These are phyloP conservation scores for Fusarium bulbicola DNA, from an alignment of 2,329 filamentous ascomycete species.

Conservation along the genomic window DNA sequence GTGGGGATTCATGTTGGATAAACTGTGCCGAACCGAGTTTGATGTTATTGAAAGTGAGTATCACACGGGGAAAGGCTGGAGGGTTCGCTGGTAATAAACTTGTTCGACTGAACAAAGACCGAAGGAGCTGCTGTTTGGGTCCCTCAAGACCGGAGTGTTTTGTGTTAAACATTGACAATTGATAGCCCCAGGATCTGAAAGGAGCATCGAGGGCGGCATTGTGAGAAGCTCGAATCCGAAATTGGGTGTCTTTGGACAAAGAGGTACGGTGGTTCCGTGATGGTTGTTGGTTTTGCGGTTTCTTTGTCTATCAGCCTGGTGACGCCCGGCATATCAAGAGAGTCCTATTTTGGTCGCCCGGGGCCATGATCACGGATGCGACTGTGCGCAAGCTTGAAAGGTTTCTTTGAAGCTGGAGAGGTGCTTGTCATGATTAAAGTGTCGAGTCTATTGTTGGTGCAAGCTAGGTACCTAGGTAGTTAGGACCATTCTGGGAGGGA, in stretches of 20 bases:
- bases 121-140: not conserved
- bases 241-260: conserved; percentile 22
- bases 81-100: conserved; percentile 34
- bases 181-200: not conserved
- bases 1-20: conserved; percentile 7
- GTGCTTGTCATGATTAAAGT: conserved; percentile 6
- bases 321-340: not conserved
- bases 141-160: not conserved
- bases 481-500: not conserved
- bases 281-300: conserved; percentile 4
- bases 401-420: conserved; percentile 23
- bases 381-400: not conserved
- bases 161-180: conserved; percentile 1
- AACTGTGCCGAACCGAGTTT: not conserved
- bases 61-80: not conserved
- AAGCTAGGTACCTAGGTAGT: not conserved
- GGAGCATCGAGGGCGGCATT: conserved; percentile 16
- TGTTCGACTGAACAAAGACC: conserved; percentile 33
- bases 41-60: not conserved
- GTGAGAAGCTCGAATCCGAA: conserved; percentile 10
- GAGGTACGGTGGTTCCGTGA: conserved; percentile 12
- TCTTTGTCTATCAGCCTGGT: conserved; percentile 31
- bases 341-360: conserved; percentile 17
- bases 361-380: not conserved
- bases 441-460: conserved; percentile 27